A percentile compares a stretch with the other conserved stretches of the same genome.
These are phyloP conservation scores for Magnolia sinica DNA, from an alignment of 164 flowering plant species.

Conservation along the genomic window DNA sequence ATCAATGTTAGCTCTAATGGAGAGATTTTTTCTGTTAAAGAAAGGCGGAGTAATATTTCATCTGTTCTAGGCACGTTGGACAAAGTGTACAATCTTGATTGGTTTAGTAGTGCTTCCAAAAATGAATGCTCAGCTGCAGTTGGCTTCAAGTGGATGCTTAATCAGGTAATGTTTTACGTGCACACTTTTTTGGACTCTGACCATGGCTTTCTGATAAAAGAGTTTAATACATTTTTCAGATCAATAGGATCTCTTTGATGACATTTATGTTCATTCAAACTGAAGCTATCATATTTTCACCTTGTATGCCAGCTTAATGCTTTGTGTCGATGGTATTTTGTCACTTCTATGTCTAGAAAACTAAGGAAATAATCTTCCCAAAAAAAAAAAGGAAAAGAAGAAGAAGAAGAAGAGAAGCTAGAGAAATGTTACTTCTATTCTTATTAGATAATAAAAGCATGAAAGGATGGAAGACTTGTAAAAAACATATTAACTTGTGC, in stretches of 20 bases:
- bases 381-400: too few relatives aligned
- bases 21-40: slow-evolving; percentile 35
- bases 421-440: too few relatives aligned
- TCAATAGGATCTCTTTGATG: neutral
- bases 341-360: too few relatives aligned
- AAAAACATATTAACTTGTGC: too few relatives aligned
- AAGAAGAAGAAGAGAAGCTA: too few relatives aligned
- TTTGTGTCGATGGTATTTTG: too few relatives aligned
- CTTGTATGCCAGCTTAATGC: too few relatives aligned
- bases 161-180: slow-evolving; percentile 31
- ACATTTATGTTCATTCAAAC: neutral
- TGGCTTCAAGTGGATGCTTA: slow-evolving; percentile 59
- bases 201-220: neutral
- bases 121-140: slow-evolving; percentile 52
- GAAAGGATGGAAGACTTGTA: too few relatives aligned
- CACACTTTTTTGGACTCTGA: neutral
- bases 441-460: too few relatives aligned
- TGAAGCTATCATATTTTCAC: neutral
- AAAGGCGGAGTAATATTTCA: slow-evolving; percentile 39
- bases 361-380: too few relatives aligned
- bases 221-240: too few relatives aligned
- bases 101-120: slow-evolving; percentile 48
- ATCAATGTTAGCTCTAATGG: slow-evolving; percentile 46
- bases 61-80: slow-evolving; percentile 35
- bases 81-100: slow-evolving; percentile 44